Evolutionary conservation across 257 asterid genomes (phyloP), one percentile per base, ranked within the genome.

Genomic region (Echium plantagineum): DNA sequence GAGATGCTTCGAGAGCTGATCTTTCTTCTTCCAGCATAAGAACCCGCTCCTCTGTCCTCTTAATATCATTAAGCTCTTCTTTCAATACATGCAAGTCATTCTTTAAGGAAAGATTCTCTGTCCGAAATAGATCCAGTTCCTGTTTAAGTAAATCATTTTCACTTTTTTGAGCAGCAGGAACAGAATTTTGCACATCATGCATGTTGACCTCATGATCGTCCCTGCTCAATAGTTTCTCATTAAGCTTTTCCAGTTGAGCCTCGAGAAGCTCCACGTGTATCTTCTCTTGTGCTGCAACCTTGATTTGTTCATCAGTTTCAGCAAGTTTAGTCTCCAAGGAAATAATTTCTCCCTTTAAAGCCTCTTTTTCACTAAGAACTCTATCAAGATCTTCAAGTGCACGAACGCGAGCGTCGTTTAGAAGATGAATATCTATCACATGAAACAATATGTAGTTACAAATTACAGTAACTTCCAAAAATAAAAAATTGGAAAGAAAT

Each of bases 281-380:
- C 77, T 83, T 91, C 68, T 84, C 90, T 79, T 88, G 87, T 69
- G 93, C 85, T 57, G 94, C 90, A 73, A 81, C 82, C 76, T 76
- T 87, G 72, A 91, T 84, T 21, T 80, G 82, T 22, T 83, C 89
- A 80, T 84, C 97, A 62, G 94, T 91, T 78, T 91, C 95, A 24
- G 89, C 94, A 63, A 88, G 77, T 78, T 84, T 91, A 78, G 75
- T 72, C 83, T 88, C 89, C 83, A 88, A 78, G 64, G 8, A 32
- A 66, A 75, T 84, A 58, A 91, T 82, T 81, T 91, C 89, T 58
- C 85, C 87, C 83, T 78, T 94, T 78, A 91, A 78, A 32, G 73
- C 64, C 80, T 88, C 97, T 75, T 91, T 91, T 68, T 91, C 95
- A 13, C 66, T 66, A 65, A 77, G 66, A 77, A 84, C 75, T 66